Base-by-base conservation (phyloP, 495 filamentous ascomycete genomes). In the Hyaloscypha variabilis region DNA sequence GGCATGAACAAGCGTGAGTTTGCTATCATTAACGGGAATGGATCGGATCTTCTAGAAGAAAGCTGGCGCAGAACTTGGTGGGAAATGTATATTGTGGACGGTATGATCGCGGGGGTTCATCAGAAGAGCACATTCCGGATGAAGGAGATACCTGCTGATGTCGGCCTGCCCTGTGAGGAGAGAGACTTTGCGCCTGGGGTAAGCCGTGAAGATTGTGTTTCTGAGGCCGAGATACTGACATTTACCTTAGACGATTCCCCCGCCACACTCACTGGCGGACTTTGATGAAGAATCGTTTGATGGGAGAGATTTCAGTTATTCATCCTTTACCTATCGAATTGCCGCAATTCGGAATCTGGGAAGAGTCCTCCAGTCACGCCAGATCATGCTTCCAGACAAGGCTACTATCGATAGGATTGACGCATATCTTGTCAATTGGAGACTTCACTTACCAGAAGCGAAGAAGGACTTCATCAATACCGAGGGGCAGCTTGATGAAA, bases 61-160 rank as follows among this genome's bases (percentile, higher is more conserved):
- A 89, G 89, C 71, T 87, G 91, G 83, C 82, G 93, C 28, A 83
- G 93, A 49, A 96, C 92, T 19, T 96, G 92, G 93, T 97, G 93
- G 93, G 91, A 96, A 68, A 75, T 97, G 56, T 96, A 89, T 71
- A 85, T 93, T 50, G 83, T 92, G 17, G 92, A 96, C 66, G 88
- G 88, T 39, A 83, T 85, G 84, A 77, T 86, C 65, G 81, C 84
- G 65, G 83, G 82, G 31, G 81, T 85, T 49, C 79, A 87, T 65
- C 76, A 82, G 60, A 72, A 83, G 34, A 84, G 87, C 53, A 82
- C 84, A 24, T 88, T 90, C 66, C 68, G 77, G 29, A 76, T 88
- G 34, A 82, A 82, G 60, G 78, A 84, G 51, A 78, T 90, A 51
- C 73, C 77, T 51, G 75, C 83, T 10, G 84, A 87, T 39, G 88